Evolutionary conservation across 352 stramenopile species (phyloP), one percentile per base, ranked within the genome.

Genomic region (Phytophthora nicotianae): DNA sequence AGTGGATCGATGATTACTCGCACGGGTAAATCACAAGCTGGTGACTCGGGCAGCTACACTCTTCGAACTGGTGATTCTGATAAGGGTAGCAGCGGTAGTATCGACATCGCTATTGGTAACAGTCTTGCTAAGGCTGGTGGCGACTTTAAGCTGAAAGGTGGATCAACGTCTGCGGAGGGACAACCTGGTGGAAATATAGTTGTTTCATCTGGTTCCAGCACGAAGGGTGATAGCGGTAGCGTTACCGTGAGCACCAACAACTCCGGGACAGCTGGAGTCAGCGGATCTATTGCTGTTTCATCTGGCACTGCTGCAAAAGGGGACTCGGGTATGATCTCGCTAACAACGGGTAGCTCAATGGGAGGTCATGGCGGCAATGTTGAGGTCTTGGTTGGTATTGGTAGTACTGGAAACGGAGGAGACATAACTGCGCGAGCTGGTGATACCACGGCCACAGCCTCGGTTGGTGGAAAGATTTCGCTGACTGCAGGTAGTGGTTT

Each of bases 141-240:
- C 26, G 55, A 70, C 41, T 41, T 74, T 33, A 62, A 57, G 21
- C 38, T 74, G 46, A 74, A 67, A 49, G 66, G 54, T 46, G 61
- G 66, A 19, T 74, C 66, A 43, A 58, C 61, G n/a, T 74, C 66
- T 63, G 53, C 54, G 49, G 66, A 26, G 6, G 60, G 62, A 55
- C 70, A 88, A 62, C 78, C 74, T 60, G 94, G 94, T 45, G 93
- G 93, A 26, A 75, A 79, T 27, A 74, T 98, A 21, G 48, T 70
- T 4, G 80, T 98, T 55, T 75, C 56, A 13, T 95, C 87, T 52
- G 96, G 94, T 1, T 85, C 59, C 52, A 91, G 81, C 33, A 61
- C 73, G 5, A 66, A 74, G 27, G 63, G 59, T 29, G 88, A 92
- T 48, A 98, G 86, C 52, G 95, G 96, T 9, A 68, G 63, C 29